A percentile compares a stretch with the other conserved stretches of the same genome.
Conservation (phyloP, 78 protist species). For the Dictyostelium intermedium region DNA sequence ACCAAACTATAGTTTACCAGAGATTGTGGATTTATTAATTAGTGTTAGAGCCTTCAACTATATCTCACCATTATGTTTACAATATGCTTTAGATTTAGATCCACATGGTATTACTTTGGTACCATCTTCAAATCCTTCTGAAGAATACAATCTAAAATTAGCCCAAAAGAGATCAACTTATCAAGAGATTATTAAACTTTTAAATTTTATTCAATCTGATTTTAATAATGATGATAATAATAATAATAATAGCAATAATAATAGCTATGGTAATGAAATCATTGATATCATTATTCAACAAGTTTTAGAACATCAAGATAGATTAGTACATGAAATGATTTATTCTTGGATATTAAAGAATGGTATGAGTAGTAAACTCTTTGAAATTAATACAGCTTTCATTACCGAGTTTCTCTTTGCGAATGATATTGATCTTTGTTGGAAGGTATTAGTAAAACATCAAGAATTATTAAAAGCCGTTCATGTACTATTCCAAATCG, state of each 20-base stretch:
- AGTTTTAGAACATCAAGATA: background rate
- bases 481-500: slow-evolving; percentile 5
- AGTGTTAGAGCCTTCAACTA: background rate
- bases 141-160: background rate
- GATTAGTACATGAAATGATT: background rate
- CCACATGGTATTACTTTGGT: slow-evolving; percentile 9
- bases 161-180: background rate
- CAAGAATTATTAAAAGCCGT: background rate
- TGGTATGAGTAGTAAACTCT: background rate
- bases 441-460: slow-evolving; percentile 45
- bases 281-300: slow-evolving; percentile 15
- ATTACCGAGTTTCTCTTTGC: slow-evolving; percentile 16
- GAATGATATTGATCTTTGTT: slow-evolving; percentile 38
- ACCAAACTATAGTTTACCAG: slow-evolving; percentile 1
- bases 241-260: background rate
- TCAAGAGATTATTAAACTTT: background rate
- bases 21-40: background rate
- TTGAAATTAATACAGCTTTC: slow-evolving; percentile 8
- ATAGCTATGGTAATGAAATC: background rate
- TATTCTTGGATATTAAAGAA: slow-evolving; percentile 32
- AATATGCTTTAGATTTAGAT: slow-evolving; percentile 12
- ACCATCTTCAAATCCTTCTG: background rate
- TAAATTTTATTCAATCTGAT: background rate
- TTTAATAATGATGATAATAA: background rate
- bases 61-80: background rate